phyloP scores from a whole-genome alignment of 148 eudicot species.

The Pharnaceum exiguum region DNA sequence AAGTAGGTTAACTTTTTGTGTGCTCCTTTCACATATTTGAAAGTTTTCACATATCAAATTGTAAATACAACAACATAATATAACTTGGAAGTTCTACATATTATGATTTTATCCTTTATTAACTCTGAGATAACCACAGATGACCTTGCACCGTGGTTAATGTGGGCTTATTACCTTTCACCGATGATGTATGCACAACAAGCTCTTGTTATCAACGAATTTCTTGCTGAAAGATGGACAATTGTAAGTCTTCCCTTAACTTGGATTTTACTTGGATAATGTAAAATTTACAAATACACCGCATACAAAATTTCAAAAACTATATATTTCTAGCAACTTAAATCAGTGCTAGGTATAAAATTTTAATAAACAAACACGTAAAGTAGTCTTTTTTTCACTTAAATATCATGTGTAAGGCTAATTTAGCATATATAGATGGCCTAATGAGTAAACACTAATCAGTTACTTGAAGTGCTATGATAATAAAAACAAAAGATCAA shows the following conservation, averaged over 20 bases:
- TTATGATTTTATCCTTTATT: not conserved
- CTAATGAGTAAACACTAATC: too few species aligned
- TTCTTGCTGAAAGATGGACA: constrained; percentile 74
- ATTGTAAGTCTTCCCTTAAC: constrained; percentile 47
- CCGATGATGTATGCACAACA: constrained; percentile 82
- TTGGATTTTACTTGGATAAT: too few species aligned
- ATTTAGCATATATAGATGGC: too few species aligned
- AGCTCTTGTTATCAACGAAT: constrained; percentile 68
- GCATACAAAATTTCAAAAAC: too few species aligned
- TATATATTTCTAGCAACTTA: too few species aligned
- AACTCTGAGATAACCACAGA: constrained; percentile 23
- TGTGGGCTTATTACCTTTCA: constrained; percentile 67
- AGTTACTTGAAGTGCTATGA: too few species aligned
- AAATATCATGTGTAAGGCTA: too few species aligned
- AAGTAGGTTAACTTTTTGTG: constrained; percentile 32
- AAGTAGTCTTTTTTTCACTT: too few species aligned
- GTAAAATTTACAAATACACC: too few species aligned
- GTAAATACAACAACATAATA: not conserved
- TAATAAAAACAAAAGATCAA: too few species aligned
- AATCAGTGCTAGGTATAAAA: too few species aligned
- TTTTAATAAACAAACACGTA: too few species aligned
- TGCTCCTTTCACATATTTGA: not conserved
- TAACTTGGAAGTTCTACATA: not conserved
- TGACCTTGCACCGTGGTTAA: constrained; percentile 61
- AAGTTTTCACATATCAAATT: not conserved